Evolutionary conservation across 2,329 filamentous ascomycete species (phyloP).

Genomic region (Graphilbum fragrans): DNA sequence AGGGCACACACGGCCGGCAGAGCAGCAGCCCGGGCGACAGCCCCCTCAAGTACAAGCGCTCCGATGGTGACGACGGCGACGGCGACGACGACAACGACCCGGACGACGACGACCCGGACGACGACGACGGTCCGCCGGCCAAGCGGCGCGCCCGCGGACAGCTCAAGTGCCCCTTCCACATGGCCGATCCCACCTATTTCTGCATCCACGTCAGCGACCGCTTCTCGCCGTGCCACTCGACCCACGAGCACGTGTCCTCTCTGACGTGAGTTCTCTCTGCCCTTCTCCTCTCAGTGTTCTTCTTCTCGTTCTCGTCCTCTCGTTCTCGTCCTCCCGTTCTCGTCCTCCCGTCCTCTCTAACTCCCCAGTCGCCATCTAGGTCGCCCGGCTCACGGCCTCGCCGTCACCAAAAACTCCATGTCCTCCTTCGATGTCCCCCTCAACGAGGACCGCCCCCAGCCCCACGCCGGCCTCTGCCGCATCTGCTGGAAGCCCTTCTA

Average conservation of each 20-base stretch:
- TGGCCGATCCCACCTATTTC: conserved; percentile 11
- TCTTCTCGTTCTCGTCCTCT: neutral
- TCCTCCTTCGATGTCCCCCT: conserved; percentile 16
- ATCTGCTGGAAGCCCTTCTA: too few relatives aligned
- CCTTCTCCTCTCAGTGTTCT: too few relatives aligned
- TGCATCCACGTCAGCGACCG: conserved; percentile 14
- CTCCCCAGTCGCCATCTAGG: conserved; percentile 17
- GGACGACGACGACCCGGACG: neutral
- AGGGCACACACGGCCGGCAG: too few relatives aligned
- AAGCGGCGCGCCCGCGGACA: conserved; percentile 1
- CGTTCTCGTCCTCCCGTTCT: neutral
- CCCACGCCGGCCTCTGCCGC: too few relatives aligned
- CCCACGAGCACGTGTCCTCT: conserved; percentile 20
- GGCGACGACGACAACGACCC: neutral
- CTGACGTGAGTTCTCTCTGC: conserved; percentile 16
- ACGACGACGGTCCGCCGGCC: conserved; percentile 1
- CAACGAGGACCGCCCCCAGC: too few relatives aligned
- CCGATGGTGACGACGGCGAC: neutral
- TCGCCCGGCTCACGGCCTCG: conserved; percentile 18
- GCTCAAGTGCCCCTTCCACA: conserved; percentile 14
- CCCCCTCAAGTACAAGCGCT: too few relatives aligned
- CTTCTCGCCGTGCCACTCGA: conserved; percentile 19
- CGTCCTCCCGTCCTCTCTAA: conserved; percentile 1
- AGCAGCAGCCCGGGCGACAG: too few relatives aligned
- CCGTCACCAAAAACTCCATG: conserved; percentile 11